Conservation (phyloP, 2,329 filamentous ascomycete species). For the Botryotinia narcissicola region DNA sequence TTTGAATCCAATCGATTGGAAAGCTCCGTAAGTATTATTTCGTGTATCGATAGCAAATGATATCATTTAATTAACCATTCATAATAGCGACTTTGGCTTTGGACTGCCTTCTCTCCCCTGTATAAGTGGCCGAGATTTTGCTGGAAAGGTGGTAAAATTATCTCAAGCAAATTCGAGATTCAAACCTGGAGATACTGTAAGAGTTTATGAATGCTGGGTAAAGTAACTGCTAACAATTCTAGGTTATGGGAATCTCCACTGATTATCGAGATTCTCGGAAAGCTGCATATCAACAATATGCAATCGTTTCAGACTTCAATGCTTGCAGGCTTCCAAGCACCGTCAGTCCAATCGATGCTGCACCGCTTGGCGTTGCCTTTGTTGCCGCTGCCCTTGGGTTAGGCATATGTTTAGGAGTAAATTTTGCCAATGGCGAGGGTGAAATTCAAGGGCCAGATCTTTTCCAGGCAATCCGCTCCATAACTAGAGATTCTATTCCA, state of each 20-base stretch:
- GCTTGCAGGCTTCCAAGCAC: conserved; percentile 33
- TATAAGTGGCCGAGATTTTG: conserved; percentile 51
- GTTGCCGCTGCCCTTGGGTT: conserved; percentile 66
- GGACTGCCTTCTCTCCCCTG: conserved; percentile 36
- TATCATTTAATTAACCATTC: background rate
- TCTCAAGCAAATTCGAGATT: conserved; percentile 47
- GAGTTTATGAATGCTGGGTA: conserved; percentile 31
- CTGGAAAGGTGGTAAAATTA: conserved; percentile 59
- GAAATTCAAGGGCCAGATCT: conserved; percentile 55
- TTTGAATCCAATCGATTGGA: conserved; percentile 79
- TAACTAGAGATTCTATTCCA: conserved; percentile 51
- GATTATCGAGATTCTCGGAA: conserved; percentile 38
- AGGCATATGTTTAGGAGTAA: conserved; percentile 67
- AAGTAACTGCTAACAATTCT: conserved; percentile 33
- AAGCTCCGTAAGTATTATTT: conserved; percentile 73
- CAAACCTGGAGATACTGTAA: conserved; percentile 53
- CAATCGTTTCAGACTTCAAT: conserved; percentile 47
- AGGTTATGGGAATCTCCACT: conserved; percentile 36
- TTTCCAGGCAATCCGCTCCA: conserved; percentile 46
- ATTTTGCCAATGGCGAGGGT: conserved; percentile 52
- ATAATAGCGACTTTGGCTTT: conserved; percentile 36
- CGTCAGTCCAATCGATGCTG: conserved; percentile 29
- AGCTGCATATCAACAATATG: conserved; percentile 44
- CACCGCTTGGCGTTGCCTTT: conserved; percentile 37
- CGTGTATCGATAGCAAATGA: background rate